Evolutionary conservation across 257 asterid species (phyloP).

Genomic region (Paraleonurus japonicus): DNA sequence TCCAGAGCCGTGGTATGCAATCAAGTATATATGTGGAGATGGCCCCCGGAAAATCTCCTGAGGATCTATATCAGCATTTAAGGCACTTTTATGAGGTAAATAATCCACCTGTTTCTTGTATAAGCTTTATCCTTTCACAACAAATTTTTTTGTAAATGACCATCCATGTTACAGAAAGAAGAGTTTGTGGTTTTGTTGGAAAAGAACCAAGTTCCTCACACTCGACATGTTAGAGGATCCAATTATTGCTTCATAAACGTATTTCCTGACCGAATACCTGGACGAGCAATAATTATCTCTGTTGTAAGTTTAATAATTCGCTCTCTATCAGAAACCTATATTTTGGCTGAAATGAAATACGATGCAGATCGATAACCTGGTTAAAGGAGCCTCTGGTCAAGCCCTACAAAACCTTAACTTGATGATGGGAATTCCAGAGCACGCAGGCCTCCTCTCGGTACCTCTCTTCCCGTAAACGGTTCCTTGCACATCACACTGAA

Average conservation of each 20-base stretch:
- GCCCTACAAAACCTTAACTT: slow-evolving; percentile 86
- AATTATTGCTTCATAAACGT: slow-evolving; percentile 87
- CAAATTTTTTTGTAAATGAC: too few species aligned
- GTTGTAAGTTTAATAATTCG: slow-evolving; percentile 51
- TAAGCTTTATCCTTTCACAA: background rate
- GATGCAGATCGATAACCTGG: slow-evolving; percentile 83
- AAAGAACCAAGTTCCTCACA: slow-evolving; percentile 73
- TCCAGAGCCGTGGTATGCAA: slow-evolving; percentile 98
- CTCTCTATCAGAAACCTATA: background rate
- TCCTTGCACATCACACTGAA: background rate
- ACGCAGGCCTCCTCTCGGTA: slow-evolving; percentile 49
- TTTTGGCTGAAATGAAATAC: background rate
- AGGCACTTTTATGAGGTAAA: slow-evolving; percentile 61
- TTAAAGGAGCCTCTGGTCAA: slow-evolving; percentile 91
- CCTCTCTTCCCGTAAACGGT: slow-evolving; percentile 53
- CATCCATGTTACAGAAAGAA: slow-evolving; percentile 58
- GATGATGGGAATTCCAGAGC: slow-evolving; percentile 92
- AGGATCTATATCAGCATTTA: slow-evolving; percentile 67
- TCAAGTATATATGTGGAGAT: slow-evolving; percentile 89
- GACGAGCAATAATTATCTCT: slow-evolving; percentile 82
- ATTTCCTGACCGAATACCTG: slow-evolving; percentile 88
- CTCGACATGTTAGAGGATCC: slow-evolving; percentile 88
- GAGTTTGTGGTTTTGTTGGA: slow-evolving; percentile 66
- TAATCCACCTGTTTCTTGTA: background rate
- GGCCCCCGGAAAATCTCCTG: slow-evolving; percentile 70